Evolutionary conservation across 2,329 filamentous ascomycete genomes (phyloP).

Genomic region (Colletotrichum sp.): DNA sequence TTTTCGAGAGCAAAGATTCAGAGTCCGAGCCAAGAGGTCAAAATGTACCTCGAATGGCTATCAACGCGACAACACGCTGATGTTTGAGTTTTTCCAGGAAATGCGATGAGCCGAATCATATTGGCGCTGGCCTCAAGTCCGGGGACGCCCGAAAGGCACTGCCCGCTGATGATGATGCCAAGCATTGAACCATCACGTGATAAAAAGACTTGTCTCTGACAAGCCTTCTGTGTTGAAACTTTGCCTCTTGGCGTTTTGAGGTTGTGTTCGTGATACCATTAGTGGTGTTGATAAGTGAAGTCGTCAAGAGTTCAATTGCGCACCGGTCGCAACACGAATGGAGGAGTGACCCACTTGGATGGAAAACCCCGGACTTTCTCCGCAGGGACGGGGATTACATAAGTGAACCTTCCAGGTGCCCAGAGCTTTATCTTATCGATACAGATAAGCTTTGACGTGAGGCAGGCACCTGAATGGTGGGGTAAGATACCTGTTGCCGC

Average conservation of each 20-base stretch:
- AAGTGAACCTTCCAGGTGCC: background rate
- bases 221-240: background rate
- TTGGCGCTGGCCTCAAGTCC: background rate
- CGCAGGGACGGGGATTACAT: background rate
- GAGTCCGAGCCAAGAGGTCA: background rate
- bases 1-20: background rate
- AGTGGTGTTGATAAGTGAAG: background rate
- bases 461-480: slow-evolving; percentile 10
- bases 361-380: background rate
- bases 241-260: background rate
- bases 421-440: slow-evolving; percentile 19
- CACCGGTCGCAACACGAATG: background rate
- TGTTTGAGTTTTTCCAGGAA: background rate
- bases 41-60: background rate
- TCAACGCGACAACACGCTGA: background rate
- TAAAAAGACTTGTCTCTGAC: background rate
- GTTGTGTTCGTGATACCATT: background rate
- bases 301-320: background rate
- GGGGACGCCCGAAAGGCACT: background rate
- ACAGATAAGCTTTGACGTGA: background rate
- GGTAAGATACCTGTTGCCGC: slow-evolving; percentile 2
- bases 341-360: background rate
- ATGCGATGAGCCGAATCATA: background rate
- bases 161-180: background rate
- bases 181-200: background rate